A percentile compares a stretch with the other conserved stretches of the same genome.
Evolutionary conservation across 2,329 filamentous ascomycete species (phyloP).

Genomic region (Trichoderma atrobrunneum): DNA sequence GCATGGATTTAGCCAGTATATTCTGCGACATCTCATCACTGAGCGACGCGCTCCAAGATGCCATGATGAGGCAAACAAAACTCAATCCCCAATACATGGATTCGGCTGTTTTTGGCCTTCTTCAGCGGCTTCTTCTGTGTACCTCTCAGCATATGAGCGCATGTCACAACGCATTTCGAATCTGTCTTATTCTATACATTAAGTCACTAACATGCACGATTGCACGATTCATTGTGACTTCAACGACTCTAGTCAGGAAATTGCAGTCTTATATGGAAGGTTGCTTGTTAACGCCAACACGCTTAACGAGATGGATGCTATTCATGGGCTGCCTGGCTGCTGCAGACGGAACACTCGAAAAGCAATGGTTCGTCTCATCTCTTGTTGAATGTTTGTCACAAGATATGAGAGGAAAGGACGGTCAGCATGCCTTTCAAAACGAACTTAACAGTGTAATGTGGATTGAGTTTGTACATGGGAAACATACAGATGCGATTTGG

Average conservation of each 20-base stretch:
- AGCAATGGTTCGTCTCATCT: not conserved
- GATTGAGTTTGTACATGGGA: not conserved
- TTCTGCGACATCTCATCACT: not conserved
- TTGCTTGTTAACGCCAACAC: not conserved
- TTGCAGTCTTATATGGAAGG: not conserved
- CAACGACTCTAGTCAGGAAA: not conserved
- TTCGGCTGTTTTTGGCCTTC: not conserved
- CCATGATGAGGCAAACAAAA: not conserved
- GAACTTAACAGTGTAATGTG: not conserved
- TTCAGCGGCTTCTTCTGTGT: not conserved
- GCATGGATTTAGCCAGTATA: not conserved
- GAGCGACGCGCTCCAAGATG: not conserved
- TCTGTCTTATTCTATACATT: not conserved
- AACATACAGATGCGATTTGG: not conserved
- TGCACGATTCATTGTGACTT: not conserved
- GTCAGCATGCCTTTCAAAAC: not conserved
- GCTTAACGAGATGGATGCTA: not conserved
- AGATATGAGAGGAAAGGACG: not conserved
- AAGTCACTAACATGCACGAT: not conserved
- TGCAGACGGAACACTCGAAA: not conserved
- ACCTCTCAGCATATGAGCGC: not conserved
- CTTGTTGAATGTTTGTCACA: not conserved
- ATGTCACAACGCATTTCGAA: not conserved
- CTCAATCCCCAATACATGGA: not conserved
- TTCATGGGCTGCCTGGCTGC: not conserved